A percentile compares a stretch with the other conserved stretches of the same genome.
Conservation (phyloP, 2,329 filamentous ascomycete genomes). For the Epichloe uncinata region DNA sequence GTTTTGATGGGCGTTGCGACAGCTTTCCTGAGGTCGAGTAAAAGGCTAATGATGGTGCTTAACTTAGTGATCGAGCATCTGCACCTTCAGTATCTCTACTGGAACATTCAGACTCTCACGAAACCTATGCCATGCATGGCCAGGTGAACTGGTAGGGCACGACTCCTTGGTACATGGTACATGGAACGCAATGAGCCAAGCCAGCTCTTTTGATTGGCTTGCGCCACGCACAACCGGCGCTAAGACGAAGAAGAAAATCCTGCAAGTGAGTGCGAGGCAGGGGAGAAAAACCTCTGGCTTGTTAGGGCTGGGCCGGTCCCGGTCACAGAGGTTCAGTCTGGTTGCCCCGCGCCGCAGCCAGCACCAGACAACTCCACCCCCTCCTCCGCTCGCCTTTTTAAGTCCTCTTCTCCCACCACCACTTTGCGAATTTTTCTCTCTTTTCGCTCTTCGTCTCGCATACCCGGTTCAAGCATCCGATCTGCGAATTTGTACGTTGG, state of each 20-base stretch:
- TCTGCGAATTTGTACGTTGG: conserved; percentile 26
- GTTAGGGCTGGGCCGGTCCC: conserved; percentile 22
- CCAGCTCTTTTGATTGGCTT: conserved; percentile 6
- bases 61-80: too few relatives aligned
- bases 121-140: background rate
- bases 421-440: conserved; percentile 21
- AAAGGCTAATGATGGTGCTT: background rate
- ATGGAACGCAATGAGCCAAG: background rate
- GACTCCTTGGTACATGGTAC: background rate
- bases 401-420: conserved; percentile 25
- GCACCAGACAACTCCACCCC: conserved; percentile 16
- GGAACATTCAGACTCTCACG: too few relatives aligned
- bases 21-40: background rate
- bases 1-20: background rate
- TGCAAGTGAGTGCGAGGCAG: conserved; percentile 6
- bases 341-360: conserved; percentile 23
- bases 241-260: conserved; percentile 8
- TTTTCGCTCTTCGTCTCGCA: conserved; percentile 29
- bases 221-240: conserved; percentile 3
- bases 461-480: conserved; percentile 32
- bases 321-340: conserved; percentile 4
- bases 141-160: background rate
- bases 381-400: conserved; percentile 21
- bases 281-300: conserved; percentile 16
- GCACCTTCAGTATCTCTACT: too few relatives aligned